Evolutionary conservation across 331 rosid species (phyloP).

Genomic region (Prunus yedoensis): DNA sequence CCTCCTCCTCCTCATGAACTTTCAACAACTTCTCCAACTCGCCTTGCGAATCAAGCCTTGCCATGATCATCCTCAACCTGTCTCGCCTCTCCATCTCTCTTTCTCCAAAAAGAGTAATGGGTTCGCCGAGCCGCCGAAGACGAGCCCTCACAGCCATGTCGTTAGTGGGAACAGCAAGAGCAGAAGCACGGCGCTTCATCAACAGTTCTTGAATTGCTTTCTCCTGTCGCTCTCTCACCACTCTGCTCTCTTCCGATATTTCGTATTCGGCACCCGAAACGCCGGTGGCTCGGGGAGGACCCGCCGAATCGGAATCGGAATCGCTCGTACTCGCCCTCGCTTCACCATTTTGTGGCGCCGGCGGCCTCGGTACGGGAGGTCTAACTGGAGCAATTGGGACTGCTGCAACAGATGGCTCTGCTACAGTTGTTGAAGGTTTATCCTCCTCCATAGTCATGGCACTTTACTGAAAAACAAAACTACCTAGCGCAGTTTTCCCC

Average conservation of each 20-base stretch:
- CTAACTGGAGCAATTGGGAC: constrained; percentile 32
- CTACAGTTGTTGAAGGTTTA: neutral
- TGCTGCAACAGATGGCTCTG: constrained; percentile 8
- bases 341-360: constrained; percentile 63
- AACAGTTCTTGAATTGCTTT: constrained; percentile 74
- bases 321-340: constrained; percentile 45
- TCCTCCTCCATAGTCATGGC: constrained; percentile 12
- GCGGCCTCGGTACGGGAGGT: constrained; percentile 54
- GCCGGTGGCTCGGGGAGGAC: constrained; percentile 35
- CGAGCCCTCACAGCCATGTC: constrained; percentile 92
- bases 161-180: constrained; percentile 91
- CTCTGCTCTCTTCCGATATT: constrained; percentile 79
- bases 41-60: constrained; percentile 74
- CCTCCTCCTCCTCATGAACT: constrained; percentile 90
- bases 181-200: constrained; percentile 87
- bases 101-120: constrained; percentile 89
- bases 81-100: constrained; percentile 96
- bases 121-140: constrained; percentile 88
- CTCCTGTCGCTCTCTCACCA: constrained; percentile 80
- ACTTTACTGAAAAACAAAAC: neutral
- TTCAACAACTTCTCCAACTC: constrained; percentile 81
- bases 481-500: neutral
- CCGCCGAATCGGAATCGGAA: constrained; percentile 58
- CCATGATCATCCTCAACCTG: constrained; percentile 78
- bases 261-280: constrained; percentile 64